Conservation (phyloP, 148 eudicot species). For the Arbutus unedo region DNA sequence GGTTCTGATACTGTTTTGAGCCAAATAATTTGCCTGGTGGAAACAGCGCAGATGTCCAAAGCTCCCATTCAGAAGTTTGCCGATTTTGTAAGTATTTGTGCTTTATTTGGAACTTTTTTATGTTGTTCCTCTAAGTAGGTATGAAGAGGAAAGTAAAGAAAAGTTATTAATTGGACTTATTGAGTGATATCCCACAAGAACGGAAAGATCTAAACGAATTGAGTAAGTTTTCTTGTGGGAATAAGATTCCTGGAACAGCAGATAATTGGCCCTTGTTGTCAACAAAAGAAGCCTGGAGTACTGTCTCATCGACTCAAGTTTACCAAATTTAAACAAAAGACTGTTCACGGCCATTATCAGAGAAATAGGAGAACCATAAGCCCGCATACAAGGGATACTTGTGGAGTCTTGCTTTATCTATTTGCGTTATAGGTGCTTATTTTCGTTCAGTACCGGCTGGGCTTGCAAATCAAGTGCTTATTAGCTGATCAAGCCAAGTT, state of each 20-base stretch:
- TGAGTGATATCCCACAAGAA: neutral
- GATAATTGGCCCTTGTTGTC: neutral
- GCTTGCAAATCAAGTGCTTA: neutral
- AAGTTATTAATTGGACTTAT: neutral
- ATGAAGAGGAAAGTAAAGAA: neutral
- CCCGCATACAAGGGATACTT: neutral
- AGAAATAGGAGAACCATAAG: neutral
- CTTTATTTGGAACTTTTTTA: neutral
- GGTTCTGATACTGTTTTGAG: conserved; percentile 93
- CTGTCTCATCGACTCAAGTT: neutral
- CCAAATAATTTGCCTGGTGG: conserved; percentile 92
- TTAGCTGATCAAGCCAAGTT: neutral
- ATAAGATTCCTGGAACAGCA: neutral
- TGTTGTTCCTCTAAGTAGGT: neutral
- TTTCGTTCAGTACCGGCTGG: neutral
- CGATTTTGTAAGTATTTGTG: conserved; percentile 61
- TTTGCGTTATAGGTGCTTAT: neutral
- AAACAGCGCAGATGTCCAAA: conserved; percentile 96
- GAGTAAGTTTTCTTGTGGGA: neutral
- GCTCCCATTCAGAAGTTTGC: conserved; percentile 98
- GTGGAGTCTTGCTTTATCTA: neutral
- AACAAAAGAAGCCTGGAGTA: neutral
- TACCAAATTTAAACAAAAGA: neutral
- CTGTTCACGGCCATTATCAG: neutral
- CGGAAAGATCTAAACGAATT: neutral